Percentiles rank a stretch among this genome's conserved stretches.
Conservation (phyloP, 805 yeast species). For the Cyberlindnera galapagoensis region DNA sequence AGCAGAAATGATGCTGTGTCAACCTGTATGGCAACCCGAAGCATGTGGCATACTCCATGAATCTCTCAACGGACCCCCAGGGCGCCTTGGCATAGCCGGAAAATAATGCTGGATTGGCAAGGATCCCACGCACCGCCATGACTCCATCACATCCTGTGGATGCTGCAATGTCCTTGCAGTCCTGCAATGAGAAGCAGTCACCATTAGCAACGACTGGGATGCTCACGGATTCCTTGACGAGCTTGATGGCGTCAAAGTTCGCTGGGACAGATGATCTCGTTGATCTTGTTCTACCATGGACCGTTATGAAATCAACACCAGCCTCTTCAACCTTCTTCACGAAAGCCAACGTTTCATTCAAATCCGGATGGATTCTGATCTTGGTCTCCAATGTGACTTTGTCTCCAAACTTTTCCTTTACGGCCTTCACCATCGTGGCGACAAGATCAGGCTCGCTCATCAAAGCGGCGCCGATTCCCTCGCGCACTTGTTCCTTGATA, state of each 20-base stretch:
- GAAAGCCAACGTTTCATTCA: constrained; percentile 64
- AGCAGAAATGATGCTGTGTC: constrained; percentile 79
- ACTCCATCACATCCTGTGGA: constrained; percentile 83
- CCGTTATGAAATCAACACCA: constrained; percentile 91
- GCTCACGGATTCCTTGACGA: constrained; percentile 39
- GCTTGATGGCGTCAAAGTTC: constrained; percentile 72
- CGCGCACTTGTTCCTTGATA: constrained; percentile 86
- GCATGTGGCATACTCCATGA: constrained; percentile 70
- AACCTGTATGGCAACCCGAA: constrained; percentile 84
- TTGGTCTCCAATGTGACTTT: constrained; percentile 81
- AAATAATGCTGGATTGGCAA: constrained; percentile 84
- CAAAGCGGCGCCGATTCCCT: constrained; percentile 95
- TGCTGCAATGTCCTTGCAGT: constrained; percentile 55
- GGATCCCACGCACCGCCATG: constrained; percentile 90
- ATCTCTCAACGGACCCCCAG: constrained; percentile 84
- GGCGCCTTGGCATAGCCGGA: constrained; percentile 70
- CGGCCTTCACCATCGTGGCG: constrained; percentile 76
- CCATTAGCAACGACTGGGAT: constrained; percentile 97
- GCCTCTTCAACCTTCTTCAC: constrained; percentile 72
- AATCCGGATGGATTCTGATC: constrained; percentile 78
- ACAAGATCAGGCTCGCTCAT: constrained; percentile 80
- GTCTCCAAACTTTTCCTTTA: constrained; percentile 68
- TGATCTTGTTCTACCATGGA: constrained; percentile 84
- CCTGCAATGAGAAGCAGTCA: constrained; percentile 71
- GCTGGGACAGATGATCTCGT: constrained; percentile 85